Evolutionary conservation across 805 yeast species (phyloP).

Genomic region (Monosporozyma aquatica): DNA sequence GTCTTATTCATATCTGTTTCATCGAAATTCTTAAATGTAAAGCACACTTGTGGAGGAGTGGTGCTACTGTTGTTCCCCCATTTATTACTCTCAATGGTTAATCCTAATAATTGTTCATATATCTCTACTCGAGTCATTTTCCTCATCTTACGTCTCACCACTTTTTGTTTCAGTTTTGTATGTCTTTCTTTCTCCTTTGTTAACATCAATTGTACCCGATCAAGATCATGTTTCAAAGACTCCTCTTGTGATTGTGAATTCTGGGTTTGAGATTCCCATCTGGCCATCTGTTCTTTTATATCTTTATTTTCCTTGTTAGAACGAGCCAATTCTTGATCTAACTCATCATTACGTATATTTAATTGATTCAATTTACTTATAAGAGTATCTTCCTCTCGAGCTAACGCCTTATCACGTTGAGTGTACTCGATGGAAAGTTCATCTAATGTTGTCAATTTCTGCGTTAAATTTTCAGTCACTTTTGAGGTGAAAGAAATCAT

Average conservation of each 20-base stretch:
- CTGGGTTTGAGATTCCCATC: neutral
- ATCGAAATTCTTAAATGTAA: conserved; percentile 43
- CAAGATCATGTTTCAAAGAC: neutral
- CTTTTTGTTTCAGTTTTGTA: neutral
- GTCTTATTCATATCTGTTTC: conserved; percentile 34
- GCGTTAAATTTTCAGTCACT: conserved; percentile 18
- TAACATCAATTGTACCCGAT: neutral
- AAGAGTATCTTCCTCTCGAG: neutral
- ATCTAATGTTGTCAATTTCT: neutral
- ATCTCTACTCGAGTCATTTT: conserved; percentile 44
- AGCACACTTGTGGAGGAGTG: conserved; percentile 16
- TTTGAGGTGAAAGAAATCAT: conserved; percentile 9
- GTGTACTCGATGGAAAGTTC: neutral
- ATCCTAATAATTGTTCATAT: conserved; percentile 47
- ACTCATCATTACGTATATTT: neutral
- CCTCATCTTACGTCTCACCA: conserved; percentile 15
- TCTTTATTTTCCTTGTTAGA: neutral
- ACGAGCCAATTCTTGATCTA: neutral
- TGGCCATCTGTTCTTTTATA: neutral
- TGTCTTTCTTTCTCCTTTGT: neutral
- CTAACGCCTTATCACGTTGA: neutral
- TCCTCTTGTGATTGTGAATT: neutral
- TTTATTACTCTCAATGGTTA: conserved; percentile 42
- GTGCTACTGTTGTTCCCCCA: conserved; percentile 25
- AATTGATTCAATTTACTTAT: neutral